Percentiles rank a stretch among this genome's conserved stretches.
Evolutionary conservation across 306 rosid species (phyloP).

Genomic region (Rosa chinensis): DNA sequence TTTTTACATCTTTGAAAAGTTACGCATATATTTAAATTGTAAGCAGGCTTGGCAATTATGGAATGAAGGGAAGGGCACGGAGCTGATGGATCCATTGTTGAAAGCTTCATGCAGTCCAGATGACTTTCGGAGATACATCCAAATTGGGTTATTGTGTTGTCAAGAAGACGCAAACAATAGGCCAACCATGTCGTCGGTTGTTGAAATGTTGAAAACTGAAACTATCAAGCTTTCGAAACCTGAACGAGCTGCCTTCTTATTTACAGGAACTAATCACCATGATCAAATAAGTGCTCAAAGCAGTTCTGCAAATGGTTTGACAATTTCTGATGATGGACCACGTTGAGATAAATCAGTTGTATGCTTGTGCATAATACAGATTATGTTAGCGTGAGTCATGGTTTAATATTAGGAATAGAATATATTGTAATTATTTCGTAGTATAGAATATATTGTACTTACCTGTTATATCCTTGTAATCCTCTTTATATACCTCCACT

Average conservation of each 20-base stretch:
- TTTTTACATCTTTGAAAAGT: too few species aligned
- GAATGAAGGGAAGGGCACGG: slow-evolving; percentile 41
- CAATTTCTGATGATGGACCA: too few species aligned
- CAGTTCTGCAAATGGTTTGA: too few species aligned
- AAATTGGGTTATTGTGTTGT: slow-evolving; percentile 34
- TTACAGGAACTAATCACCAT: neutral
- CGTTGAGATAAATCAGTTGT: too few species aligned
- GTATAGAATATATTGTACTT: too few species aligned
- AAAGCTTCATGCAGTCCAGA: slow-evolving; percentile 8
- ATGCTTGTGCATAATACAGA: too few species aligned
- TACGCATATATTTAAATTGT: neutral
- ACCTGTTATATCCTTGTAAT: too few species aligned
- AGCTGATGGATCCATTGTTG: slow-evolving; percentile 43
- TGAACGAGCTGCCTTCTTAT: slow-evolving; percentile 5
- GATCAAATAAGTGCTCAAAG: too few species aligned
- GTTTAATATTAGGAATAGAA: too few species aligned
- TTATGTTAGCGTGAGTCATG: too few species aligned
- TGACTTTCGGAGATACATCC: slow-evolving; percentile 20
- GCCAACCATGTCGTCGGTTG: slow-evolving; percentile 24
- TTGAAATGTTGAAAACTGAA: slow-evolving; percentile 25
- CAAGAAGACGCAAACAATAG: slow-evolving; percentile 16
- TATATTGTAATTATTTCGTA: too few species aligned
- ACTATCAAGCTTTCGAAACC: slow-evolving; percentile 7
- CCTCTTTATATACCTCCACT: too few species aligned
- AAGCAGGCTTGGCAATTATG: slow-evolving; percentile 12